Base-by-base conservation (phyloP, 108 stramenopile genomes). In the Fistulifera solaris region DNA sequence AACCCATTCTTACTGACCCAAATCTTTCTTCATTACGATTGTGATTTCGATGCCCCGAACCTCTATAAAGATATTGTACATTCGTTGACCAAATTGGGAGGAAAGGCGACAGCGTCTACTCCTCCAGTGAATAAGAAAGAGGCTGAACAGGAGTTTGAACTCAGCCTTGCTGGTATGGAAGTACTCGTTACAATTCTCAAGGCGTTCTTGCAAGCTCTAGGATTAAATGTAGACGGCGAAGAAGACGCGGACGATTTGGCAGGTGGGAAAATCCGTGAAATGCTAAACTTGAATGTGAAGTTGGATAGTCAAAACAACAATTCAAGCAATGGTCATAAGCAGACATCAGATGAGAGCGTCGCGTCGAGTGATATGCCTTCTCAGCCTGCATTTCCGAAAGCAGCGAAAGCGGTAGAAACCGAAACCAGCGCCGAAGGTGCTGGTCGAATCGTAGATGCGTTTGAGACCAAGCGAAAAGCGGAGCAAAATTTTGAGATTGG, bases 11-110 rank as follows among this genome's bases (percentile, higher is more conserved):
- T 90, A 38, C 71, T 98, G 24, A 80, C 95, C 16, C 94, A 97
- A 66, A 62, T 99, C 35, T 99, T 99, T 67, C 62, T 99, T n/a
- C 98, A 96, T 60, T 99, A 98, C 64, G 99, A 99, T 67, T 98
- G 97, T 63, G 98, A 99, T 75, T 77, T 96, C 44, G 80, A 93
- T 70, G 85, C 94, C 0, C 73, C 81, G 31, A 86, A 88, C 58
- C 62, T 98, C 16, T 99, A 93, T 84, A 81, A 89, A 56, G 85
- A 93, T 52, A 94, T 99, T 56, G 90, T 98, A 2, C 58, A 83
- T 48, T 75, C 87, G 41, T 77, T 99, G 1, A 83, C 94, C 1
- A 78, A 85, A 58, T 62, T 98, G 15, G 67, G 76, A 53, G 80
- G 66, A 27, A 75, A 63, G 31, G 67, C 71, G 8, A 69, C 64